These are phyloP conservation scores for Komagataella phaffii DNA, from an alignment of 805 yeast genomes.

Conservation along the genomic window DNA sequence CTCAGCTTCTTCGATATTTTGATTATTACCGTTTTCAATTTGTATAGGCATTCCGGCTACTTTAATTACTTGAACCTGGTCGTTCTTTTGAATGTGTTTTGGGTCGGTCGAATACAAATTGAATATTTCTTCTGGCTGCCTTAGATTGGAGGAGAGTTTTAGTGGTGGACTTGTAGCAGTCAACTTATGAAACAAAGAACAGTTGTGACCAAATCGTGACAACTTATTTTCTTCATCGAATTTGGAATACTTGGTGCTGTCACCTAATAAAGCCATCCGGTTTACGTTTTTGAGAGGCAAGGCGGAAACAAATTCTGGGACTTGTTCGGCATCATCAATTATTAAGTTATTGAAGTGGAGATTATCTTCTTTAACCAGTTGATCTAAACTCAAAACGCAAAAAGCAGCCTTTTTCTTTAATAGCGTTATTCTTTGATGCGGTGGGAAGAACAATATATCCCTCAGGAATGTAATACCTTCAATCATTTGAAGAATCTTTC, in stretches of 20 bases:
- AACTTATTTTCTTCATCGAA: not conserved
- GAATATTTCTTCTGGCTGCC: not conserved
- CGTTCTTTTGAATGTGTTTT: not conserved
- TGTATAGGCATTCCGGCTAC: not conserved
- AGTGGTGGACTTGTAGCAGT: not conserved
- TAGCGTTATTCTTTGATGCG: not conserved
- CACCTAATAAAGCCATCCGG: not conserved
- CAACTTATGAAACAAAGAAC: not conserved
- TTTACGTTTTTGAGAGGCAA: not conserved
- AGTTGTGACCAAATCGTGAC: not conserved
- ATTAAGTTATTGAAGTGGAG: not conserved
- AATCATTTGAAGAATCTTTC: not conserved
- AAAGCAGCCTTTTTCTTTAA: not conserved
- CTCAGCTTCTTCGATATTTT: conserved; percentile 35
- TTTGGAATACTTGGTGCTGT: not conserved
- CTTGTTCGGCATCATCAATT: not conserved
- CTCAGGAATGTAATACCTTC: not conserved
- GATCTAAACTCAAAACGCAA: not conserved
- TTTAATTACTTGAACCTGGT: not conserved
- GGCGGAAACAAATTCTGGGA: not conserved
- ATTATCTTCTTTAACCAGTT: not conserved
- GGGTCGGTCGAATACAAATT: not conserved
- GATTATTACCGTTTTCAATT: conserved; percentile 12
- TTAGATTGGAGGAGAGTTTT: not conserved
- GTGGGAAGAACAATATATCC: not conserved